Conservation (phyloP, 768 basidiomycete species). For the Candolleomyces aberdarensis region DNA sequence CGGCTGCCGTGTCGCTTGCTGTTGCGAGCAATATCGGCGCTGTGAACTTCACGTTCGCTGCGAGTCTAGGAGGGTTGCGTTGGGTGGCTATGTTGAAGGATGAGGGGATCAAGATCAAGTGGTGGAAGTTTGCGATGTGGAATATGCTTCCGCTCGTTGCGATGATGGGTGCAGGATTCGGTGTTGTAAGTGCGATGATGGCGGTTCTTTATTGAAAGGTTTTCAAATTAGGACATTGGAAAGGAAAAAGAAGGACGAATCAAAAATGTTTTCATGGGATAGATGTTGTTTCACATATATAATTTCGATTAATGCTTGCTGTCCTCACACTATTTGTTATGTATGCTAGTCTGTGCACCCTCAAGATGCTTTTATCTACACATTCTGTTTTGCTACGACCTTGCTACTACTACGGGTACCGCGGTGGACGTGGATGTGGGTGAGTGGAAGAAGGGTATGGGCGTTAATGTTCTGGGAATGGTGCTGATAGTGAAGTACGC, state of each 20-base stretch:
- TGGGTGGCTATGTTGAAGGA: slow-evolving; percentile 75
- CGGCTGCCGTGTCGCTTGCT: slow-evolving; percentile 72
- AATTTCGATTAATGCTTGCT: too few species aligned
- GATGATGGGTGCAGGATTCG: slow-evolving; percentile 67
- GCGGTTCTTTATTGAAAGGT: slow-evolving; percentile 40
- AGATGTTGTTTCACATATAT: too few species aligned
- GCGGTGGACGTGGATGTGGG: slow-evolving; percentile 35
- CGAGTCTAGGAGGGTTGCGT: slow-evolving; percentile 83
- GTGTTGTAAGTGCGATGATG: slow-evolving; percentile 76
- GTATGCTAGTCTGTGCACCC: too few species aligned
- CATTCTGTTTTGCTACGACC: too few species aligned
- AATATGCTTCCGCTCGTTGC: slow-evolving; percentile 63
- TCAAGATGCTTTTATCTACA: too few species aligned
- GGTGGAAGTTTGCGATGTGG: slow-evolving; percentile 66
- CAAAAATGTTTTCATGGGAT: too few species aligned
- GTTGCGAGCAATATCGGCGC: slow-evolving; percentile 90
- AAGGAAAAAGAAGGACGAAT: too few species aligned
- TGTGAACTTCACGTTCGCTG: slow-evolving; percentile 84
- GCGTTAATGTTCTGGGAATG: slow-evolving; percentile 41
- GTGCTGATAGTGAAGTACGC: slow-evolving; percentile 42
- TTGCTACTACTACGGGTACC: slow-evolving; percentile 27
- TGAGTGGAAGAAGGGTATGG: slow-evolving; percentile 33
- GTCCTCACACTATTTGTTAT: too few species aligned
- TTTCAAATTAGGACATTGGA: too few species aligned
- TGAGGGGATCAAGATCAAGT: slow-evolving; percentile 64